Evolutionary conservation across 1,284 basidiomycete genomes (phyloP).

Genomic region (Fomitopsis betulina): DNA sequence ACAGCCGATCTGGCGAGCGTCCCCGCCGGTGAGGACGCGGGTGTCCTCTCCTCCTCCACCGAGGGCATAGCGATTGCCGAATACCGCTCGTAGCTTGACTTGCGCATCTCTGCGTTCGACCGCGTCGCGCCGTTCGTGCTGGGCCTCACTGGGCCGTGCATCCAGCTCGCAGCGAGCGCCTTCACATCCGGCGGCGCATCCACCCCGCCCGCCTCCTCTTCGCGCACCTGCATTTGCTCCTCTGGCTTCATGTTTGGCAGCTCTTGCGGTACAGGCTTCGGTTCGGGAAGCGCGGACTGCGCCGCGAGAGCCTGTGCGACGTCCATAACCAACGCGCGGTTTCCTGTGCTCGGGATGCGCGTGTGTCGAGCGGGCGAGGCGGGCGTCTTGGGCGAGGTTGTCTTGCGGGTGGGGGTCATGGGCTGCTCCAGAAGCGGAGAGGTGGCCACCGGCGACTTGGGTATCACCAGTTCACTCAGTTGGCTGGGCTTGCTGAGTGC

Average conservation of each 20-base stretch:
- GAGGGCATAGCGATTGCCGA: conserved; percentile 58
- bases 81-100: conserved; percentile 64
- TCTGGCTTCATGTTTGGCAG: no score
- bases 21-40: conserved; percentile 47
- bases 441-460: not conserved
- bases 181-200: conserved; percentile 13
- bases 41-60: conserved; percentile 63
- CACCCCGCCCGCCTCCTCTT: not conserved
- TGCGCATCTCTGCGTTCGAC: conserved; percentile 44
- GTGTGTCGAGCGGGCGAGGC: conserved; percentile 33
- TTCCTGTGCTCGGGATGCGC: conserved; percentile 65
- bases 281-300: conserved; percentile 13
- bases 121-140: conserved; percentile 5
- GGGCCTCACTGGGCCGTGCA: conserved; percentile 1
- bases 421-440: not conserved
- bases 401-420: not conserved
- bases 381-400: conserved; percentile 11
- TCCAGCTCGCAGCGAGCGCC: conserved; percentile 22
- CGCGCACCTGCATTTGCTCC: not conserved
- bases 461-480: not conserved
- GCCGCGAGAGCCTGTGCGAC: conserved; percentile 60
- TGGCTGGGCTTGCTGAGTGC: not conserved
- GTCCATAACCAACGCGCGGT: conserved; percentile 71
- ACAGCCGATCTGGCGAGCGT: conserved; percentile 41
- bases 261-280: not conserved